phyloP scores from a whole-genome alignment of 2,329 filamentous ascomycete genomes.

The Pseudogymnoascus sp. region DNA sequence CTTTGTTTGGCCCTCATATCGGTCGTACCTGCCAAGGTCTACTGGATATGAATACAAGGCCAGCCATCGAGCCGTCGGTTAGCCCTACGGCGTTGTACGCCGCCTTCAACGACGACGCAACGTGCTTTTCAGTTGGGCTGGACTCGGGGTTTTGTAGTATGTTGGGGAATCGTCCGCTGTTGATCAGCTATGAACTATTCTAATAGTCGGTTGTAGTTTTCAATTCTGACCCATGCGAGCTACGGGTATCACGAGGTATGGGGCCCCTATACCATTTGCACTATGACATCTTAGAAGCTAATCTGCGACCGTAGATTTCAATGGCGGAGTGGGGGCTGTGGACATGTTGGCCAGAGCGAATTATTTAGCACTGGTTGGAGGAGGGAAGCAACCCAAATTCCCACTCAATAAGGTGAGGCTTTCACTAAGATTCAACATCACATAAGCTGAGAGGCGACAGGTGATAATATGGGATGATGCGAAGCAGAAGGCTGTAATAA shows the following conservation, averaged over 20 bases:
- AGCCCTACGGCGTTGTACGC: constrained; percentile 71
- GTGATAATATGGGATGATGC: constrained; percentile 88
- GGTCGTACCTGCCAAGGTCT: constrained; percentile 1
- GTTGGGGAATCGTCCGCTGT: constrained; percentile 23
- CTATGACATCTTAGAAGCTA: neutral
- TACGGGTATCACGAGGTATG: constrained; percentile 53
- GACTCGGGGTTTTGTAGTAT: constrained; percentile 78
- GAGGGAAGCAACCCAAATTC: constrained; percentile 76
- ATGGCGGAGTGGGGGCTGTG: constrained; percentile 70
- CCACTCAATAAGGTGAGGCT: constrained; percentile 67
- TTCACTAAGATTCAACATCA: neutral
- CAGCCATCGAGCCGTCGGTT: constrained; percentile 68
- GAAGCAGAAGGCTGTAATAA: constrained; percentile 66
- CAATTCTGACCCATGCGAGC: constrained; percentile 61
- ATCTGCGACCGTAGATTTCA: constrained; percentile 49
- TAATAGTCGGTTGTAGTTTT: constrained; percentile 45
- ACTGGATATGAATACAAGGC: constrained; percentile 74
- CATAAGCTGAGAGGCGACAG: constrained; percentile 29
- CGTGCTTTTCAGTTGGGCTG: constrained; percentile 78
- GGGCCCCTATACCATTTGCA: neutral
- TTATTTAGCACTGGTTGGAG: constrained; percentile 82
- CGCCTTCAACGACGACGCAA: constrained; percentile 77
- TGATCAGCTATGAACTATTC: constrained; percentile 21
- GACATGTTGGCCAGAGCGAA: constrained; percentile 83
- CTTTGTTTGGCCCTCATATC: neutral